Base-by-base conservation (phyloP, 768 basidiomycete genomes). In the Termitomyces sp. region DNA sequence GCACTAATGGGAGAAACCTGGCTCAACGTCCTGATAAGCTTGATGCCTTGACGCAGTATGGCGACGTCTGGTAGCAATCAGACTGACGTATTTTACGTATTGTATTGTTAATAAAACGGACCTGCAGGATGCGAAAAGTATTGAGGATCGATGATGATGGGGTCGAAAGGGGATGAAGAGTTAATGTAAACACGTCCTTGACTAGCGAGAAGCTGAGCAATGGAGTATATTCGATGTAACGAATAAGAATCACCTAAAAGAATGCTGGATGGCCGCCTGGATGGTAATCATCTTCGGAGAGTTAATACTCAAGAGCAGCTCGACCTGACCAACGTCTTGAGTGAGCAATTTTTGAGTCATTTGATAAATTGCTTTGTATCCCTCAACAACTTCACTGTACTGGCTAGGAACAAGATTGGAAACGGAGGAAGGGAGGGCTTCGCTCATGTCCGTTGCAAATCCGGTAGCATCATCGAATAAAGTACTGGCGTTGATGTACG, bases 261-360 rank as follows among this genome's bases (percentile, higher is more conserved):
- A 82, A 61, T 83, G 83, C 65, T 88, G 87, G 12, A 87, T 65
- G 0, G 83, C 87, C 6, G 81, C 80, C 63, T 89, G 87, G 51
- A 90, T 74, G 5, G 74, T 74, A 45, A 87, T 70, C 24, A 63
- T 57, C 2, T 69, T 68, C 0, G 73, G 60, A 5, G 67, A 50
- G 45, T 74, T 77, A 47, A 70, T 70, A 60, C 65, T 75, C 62
- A 72, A 62, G 37, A 88, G 68, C 21, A 88, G 69, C 67, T 88
- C 87, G 26, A 85, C 69, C 54, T 81, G 74, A 0, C 79, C 84
- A 49, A 79, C 71, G 19, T 68, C 66, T 7, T 71, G 67, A 7
- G 68, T 62, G 51, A 77, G 58, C 48, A 82, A 60, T 28, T 68
- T 70, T 51, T 77, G 66, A 1, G 72, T 76, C 5, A 73, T 64